Evolutionary conservation across 2,329 filamentous ascomycete species (phyloP), one percentile per base, ranked within the genome.

Genomic region (Aaosphaeria pasadenensis): DNA sequence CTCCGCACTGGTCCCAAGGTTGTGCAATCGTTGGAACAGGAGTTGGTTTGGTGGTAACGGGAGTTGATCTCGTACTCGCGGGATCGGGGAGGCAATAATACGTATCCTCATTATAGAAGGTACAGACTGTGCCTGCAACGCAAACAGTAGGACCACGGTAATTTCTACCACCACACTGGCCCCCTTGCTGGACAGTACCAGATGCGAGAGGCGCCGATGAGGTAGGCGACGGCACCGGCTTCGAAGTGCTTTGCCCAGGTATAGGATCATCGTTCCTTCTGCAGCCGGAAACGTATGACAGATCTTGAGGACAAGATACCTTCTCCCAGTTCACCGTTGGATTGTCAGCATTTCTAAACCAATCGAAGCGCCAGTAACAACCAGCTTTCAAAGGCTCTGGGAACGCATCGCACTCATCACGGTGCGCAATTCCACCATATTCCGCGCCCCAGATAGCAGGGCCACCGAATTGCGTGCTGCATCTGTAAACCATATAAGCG

Each of bases 351-450:
- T 77, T 77, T 54, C 73, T 59, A 68, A 85, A 84, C 81, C 81
- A 85, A 71, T 84, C 79, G 60, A 84, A 86, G 51, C 82, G 79
- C 79, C 82, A 86, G 63, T 77, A 71, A 69, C 82, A 85, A 6
- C 82, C 82, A 7, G 68, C 71, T 71, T 81, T 77, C 44, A 85
- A 72, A 35, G 73, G 69, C 35, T 62, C 68, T 0, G 82, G 82
- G 68, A 83, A 79, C 44, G 64, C 60, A 50, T 74, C 70, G 68
- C 82, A 85, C 31, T 79, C 74, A 44, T 69, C 67, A 46, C 77
- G 71, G 44, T 74, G 74, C 17, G 70, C 68, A 53, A 84, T 72
- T 43, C 83, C 82, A 42, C 82, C 83, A 65, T 84, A 85, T 49
- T 75, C 75, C 46, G 76, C 74, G 51, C 82, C 82, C 78, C 79